Evolutionary conservation across 140 eudicot species (phyloP).

Genomic region (Bidens hawaiensis): DNA sequence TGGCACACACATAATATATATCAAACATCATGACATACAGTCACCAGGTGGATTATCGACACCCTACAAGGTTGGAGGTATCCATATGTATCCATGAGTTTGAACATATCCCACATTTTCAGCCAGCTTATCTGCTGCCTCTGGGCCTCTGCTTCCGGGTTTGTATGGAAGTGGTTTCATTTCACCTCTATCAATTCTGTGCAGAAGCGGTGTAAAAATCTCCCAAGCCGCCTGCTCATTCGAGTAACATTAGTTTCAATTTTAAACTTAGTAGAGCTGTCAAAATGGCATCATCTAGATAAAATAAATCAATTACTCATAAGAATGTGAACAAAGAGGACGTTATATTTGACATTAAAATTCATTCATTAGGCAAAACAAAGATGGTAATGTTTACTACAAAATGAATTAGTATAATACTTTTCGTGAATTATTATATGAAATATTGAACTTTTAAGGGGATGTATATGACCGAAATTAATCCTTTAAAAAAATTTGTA

Average conservation of each 20-base stretch:
- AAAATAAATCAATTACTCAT: background rate
- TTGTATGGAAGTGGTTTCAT: slow-evolving; percentile 70
- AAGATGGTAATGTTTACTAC: background rate
- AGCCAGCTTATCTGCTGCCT: slow-evolving; percentile 68
- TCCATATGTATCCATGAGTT: slow-evolving; percentile 93
- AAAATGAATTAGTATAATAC: no score
- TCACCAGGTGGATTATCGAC: background rate
- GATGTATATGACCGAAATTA: no score
- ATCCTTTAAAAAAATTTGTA: no score
- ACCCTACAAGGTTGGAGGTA: slow-evolving; percentile 43
- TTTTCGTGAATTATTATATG: background rate
- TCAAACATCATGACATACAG: background rate
- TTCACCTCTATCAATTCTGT: slow-evolving; percentile 80
- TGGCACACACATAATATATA: background rate
- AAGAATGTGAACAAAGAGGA: background rate
- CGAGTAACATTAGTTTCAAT: background rate
- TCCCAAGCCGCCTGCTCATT: slow-evolving; percentile 88
- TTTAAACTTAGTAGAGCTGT: background rate
- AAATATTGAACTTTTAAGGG: no score
- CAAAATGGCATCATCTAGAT: background rate
- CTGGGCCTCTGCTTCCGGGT: slow-evolving; percentile 91
- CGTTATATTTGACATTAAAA: background rate
- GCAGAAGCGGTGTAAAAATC: slow-evolving; percentile 94
- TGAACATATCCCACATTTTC: slow-evolving; percentile 76
- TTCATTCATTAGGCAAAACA: background rate